A percentile compares a stretch with the other conserved stretches of the same genome.
These are phyloP conservation scores for Aschersonia sp. DNA, from an alignment of 2,329 filamentous ascomycete genomes.

Conservation along the genomic window DNA sequence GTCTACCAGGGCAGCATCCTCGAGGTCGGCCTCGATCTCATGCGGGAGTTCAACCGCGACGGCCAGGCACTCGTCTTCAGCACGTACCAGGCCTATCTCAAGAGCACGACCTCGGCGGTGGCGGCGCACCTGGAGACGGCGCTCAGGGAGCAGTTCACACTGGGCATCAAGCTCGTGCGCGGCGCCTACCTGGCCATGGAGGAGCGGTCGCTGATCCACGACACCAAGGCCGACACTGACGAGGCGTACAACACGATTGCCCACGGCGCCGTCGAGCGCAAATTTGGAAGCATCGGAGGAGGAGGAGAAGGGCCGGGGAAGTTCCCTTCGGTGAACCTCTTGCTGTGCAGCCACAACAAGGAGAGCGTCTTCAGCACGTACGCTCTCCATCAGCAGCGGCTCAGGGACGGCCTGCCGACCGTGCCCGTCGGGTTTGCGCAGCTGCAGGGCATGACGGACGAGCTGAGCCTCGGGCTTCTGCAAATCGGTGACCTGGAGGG, in stretches of 20 bases:
- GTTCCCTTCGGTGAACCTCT: constrained; percentile 30
- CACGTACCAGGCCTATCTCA: constrained; percentile 44
- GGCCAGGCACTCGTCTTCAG: constrained; percentile 24
- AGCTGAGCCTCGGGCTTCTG: constrained; percentile 35
- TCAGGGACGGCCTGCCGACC: constrained; percentile 15
- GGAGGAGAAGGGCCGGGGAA: constrained; percentile 4
- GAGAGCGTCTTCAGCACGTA: constrained; percentile 25
- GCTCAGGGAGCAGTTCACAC: constrained; percentile 28
- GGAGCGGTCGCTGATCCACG: constrained; percentile 32
- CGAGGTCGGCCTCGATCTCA: constrained; percentile 17
- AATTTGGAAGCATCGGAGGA: constrained; percentile 6
- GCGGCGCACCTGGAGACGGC: constrained; percentile 29
- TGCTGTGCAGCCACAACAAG: constrained; percentile 39
- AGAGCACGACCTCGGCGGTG: constrained; percentile 26
- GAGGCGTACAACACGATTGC: constrained; percentile 33
- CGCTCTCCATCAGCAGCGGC: constrained; percentile 23
- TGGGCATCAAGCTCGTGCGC: constrained; percentile 41
- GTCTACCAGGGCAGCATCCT: constrained; percentile 25
- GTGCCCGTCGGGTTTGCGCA: constrained; percentile 32
- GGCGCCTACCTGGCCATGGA: constrained; percentile 41
- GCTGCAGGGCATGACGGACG: constrained; percentile 43
- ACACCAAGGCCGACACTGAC: constrained; percentile 38
- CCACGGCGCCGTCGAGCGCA: constrained; percentile 26
- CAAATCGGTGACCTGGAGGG: constrained; percentile 12
- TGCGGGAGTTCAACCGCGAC: constrained; percentile 23